These are phyloP conservation scores for Hypericum androsaemum DNA, from an alignment of 345 rosid genomes.

Conservation along the genomic window DNA sequence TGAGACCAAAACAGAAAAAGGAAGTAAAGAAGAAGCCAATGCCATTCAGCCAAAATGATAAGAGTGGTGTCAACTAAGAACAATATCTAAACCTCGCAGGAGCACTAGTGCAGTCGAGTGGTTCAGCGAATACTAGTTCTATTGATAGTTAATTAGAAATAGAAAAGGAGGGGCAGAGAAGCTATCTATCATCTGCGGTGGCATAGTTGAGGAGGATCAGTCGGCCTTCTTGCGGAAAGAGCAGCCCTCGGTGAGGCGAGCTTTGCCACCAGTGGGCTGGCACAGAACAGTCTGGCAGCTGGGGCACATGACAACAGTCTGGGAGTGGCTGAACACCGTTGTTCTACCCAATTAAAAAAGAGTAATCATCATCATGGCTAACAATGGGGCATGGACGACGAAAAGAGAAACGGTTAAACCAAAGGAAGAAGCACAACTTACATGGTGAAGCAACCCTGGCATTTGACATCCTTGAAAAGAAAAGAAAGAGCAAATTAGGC, in stretches of 20 bases:
- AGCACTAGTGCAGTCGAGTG: too few relatives aligned
- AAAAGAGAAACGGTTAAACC: not conserved
- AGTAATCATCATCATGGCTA: not conserved
- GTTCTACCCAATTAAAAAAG: constrained; percentile 30
- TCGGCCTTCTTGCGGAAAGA: constrained; percentile 61
- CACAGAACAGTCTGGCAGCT: constrained; percentile 67
- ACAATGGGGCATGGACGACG: not conserved
- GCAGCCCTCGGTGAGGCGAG: constrained; percentile 62
- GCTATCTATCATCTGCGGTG: too few relatives aligned
- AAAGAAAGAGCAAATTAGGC: not conserved
- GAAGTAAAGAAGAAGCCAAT: too few relatives aligned
- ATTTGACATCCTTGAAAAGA: constrained; percentile 56
- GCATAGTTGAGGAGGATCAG: constrained; percentile 5
- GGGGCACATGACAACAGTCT: constrained; percentile 62
- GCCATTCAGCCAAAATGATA: too few relatives aligned
- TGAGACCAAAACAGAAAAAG: too few relatives aligned
- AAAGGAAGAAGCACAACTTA: constrained; percentile 13
- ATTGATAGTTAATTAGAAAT: too few relatives aligned
- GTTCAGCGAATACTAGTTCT: too few relatives aligned
- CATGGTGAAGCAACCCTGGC: constrained; percentile 77
- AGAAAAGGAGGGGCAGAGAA: too few relatives aligned
- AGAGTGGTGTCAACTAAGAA: too few relatives aligned
- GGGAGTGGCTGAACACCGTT: constrained; percentile 70
- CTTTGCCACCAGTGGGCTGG: constrained; percentile 72
- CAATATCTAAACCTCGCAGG: too few relatives aligned